Evolutionary conservation across 306 rosid genomes (phyloP).

Genomic region (Begonia loranthoides): DNA sequence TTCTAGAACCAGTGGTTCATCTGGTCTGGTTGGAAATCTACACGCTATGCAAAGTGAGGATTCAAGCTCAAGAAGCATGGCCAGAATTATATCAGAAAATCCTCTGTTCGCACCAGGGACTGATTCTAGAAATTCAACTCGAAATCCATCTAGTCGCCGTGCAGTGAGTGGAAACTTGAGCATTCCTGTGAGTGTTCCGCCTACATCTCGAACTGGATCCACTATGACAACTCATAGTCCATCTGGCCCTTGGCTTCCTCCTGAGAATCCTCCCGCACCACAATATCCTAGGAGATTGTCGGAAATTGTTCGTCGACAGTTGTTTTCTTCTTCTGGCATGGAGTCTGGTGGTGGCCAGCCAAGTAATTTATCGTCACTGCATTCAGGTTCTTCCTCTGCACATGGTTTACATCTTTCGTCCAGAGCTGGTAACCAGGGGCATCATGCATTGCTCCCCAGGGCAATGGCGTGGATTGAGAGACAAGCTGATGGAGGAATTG

Average conservation of each 20-base stretch:
- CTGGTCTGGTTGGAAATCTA: slow-evolving; percentile 40
- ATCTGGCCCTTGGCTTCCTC: slow-evolving; percentile 63
- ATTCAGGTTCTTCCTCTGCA: slow-evolving; percentile 37
- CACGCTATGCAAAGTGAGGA: slow-evolving; percentile 39
- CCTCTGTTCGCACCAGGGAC: slow-evolving; percentile 54
- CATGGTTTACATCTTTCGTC: slow-evolving; percentile 42
- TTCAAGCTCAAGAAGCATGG: slow-evolving; percentile 38
- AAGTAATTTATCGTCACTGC: slow-evolving; percentile 36
- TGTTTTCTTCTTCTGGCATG: slow-evolving; percentile 45
- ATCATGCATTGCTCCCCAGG: slow-evolving; percentile 38
- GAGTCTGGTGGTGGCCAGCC: slow-evolving; percentile 56
- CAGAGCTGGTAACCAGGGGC: slow-evolving; percentile 32
- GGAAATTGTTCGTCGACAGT: slow-evolving; percentile 63
- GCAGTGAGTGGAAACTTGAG: slow-evolving; percentile 26
- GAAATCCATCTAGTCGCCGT: slow-evolving; percentile 37
- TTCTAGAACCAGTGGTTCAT: slow-evolving; percentile 40
- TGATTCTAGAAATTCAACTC: slow-evolving; percentile 46
- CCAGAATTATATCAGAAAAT: slow-evolving; percentile 47
- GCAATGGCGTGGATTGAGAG: slow-evolving; percentile 62
- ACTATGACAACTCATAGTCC: slow-evolving; percentile 43
- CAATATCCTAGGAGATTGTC: slow-evolving; percentile 68
- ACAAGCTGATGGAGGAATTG: slow-evolving; percentile 50
- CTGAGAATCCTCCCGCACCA: slow-evolving; percentile 40
- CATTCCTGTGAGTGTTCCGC: slow-evolving; percentile 55
- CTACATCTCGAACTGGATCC: slow-evolving; percentile 39